Evolutionary conservation across 1,284 basidiomycete species (phyloP).

Genomic region (Apiotrichum porosum): DNA sequence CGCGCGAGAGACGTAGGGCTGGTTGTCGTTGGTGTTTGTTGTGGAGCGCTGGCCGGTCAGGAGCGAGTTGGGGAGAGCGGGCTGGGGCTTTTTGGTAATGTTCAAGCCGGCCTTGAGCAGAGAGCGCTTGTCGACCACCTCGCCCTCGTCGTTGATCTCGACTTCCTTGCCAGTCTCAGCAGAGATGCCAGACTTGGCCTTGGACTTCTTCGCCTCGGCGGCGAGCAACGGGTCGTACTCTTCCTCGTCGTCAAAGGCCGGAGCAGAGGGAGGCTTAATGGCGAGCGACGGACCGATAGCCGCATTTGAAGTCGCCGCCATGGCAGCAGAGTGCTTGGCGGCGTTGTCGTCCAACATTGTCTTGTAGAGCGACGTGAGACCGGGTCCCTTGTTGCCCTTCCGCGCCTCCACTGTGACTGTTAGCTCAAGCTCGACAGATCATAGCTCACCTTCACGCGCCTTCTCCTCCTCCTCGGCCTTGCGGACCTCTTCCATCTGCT

Average conservation of each 20-base stretch:
- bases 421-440: background rate
- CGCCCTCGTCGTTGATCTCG: constrained; percentile 94
- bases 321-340: constrained; percentile 73
- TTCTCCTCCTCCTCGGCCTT: constrained; percentile 87
- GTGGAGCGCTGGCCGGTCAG: constrained; percentile 42
- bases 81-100: constrained; percentile 53
- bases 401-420: constrained; percentile 56
- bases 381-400: constrained; percentile 55
- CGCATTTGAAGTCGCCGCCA: constrained; percentile 64
- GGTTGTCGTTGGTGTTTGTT: constrained; percentile 43
- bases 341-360: constrained; percentile 75
- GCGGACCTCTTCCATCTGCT: constrained; percentile 88
- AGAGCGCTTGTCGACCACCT: constrained; percentile 93
- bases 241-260: constrained; percentile 37
- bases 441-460: constrained; percentile 66
- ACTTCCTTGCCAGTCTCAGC: constrained; percentile 72
- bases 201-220: constrained; percentile 21
- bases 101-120: constrained; percentile 89
- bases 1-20: constrained; percentile 55
- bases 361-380: constrained; percentile 83
- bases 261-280: constrained; percentile 13
- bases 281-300: constrained; percentile 41
- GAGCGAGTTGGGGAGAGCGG: constrained; percentile 28
- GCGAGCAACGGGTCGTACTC: constrained; percentile 44
- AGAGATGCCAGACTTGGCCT: constrained; percentile 9